Conservation (phyloP, 139 green algal species). For the Pedinophyceae sp. region DNA sequence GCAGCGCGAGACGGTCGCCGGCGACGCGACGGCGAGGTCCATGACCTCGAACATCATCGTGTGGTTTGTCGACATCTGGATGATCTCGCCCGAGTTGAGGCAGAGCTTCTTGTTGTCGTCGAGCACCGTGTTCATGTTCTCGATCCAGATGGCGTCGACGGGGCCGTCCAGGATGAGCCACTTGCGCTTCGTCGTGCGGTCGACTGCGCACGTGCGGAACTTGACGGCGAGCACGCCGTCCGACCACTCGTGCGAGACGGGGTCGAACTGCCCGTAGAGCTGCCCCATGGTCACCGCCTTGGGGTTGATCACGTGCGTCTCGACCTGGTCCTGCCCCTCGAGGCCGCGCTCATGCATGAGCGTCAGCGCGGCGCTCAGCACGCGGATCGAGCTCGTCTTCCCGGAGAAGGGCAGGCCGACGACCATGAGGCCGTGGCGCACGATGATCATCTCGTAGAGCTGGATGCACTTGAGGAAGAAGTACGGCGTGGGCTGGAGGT, state of each 20-base stretch:
- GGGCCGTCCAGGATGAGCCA: slow-evolving; percentile 37
- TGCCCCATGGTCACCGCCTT: slow-evolving; percentile 18
- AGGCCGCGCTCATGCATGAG: slow-evolving; percentile 9
- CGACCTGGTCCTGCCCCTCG: slow-evolving; percentile 7
- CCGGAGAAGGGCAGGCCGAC: slow-evolving; percentile 30
- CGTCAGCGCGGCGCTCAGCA: slow-evolving; percentile 17
- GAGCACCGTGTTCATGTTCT: slow-evolving; percentile 51
- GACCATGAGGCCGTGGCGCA: slow-evolving; percentile 23
- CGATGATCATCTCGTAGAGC: slow-evolving; percentile 37
- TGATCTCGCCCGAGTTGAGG: slow-evolving; percentile 32
- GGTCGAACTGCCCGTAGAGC: slow-evolving; percentile 23
- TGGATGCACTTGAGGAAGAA: slow-evolving; percentile 46
- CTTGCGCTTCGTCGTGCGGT: slow-evolving; percentile 7
- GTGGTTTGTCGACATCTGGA: slow-evolving; percentile 15
- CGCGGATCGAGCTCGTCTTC: slow-evolving; percentile 13
- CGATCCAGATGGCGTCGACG: slow-evolving; percentile 34
- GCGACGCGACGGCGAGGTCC: slow-evolving; percentile 32
- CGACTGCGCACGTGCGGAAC: slow-evolving; percentile 14
- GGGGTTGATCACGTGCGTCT: slow-evolving; percentile 15
- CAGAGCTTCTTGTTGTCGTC: slow-evolving; percentile 52
- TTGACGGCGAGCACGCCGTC: slow-evolving; percentile 23
- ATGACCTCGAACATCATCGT: slow-evolving; percentile 36
- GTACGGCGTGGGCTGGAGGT: slow-evolving; percentile 45
- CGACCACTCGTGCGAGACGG: slow-evolving; percentile 20
- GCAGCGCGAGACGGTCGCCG: slow-evolving; percentile 38